Percentiles rank a stretch among this genome's conserved stretches.
Evolutionary conservation across 2,329 filamentous ascomycete species (phyloP).

Genomic region (Ambrosiella beaveri): DNA sequence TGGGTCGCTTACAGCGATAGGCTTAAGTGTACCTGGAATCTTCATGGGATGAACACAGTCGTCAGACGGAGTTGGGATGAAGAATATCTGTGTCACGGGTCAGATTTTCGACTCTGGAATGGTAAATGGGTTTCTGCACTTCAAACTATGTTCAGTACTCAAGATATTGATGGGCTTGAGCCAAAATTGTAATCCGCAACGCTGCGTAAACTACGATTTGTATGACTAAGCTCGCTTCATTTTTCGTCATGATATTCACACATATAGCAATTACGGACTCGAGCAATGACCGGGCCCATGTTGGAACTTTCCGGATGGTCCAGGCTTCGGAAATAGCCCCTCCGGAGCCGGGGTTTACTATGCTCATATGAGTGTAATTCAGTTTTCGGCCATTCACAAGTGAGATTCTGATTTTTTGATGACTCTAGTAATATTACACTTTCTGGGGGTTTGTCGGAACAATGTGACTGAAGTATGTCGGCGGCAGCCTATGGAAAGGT

Average conservation of each 20-base stretch:
- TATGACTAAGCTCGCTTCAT: no score
- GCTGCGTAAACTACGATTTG: no score
- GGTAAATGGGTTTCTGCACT: not conserved
- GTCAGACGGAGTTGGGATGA: not conserved
- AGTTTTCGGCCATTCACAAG: not conserved
- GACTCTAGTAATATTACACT: no score
- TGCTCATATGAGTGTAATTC: not conserved
- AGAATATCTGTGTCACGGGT: not conserved
- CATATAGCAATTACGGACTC: no score
- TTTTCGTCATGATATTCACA: no score
- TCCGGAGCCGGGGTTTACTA: not conserved
- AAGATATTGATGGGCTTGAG: no score
- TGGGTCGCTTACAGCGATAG: not conserved
- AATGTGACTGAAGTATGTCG: no score
- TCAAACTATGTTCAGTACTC: no score
- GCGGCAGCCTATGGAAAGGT: no score
- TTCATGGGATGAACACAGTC: not conserved
- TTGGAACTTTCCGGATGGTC: not conserved
- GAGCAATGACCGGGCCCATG: not conserved
- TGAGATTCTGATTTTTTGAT: not conserved
- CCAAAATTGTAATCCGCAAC: no score
- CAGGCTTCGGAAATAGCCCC: not conserved
- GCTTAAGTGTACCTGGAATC: no score
- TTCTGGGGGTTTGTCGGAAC: no score
- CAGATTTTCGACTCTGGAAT: not conserved